These are phyloP conservation scores for Coccomyxa subellipsoidea DNA, from an alignment of 163 green algal species.

Conservation along the genomic window DNA sequence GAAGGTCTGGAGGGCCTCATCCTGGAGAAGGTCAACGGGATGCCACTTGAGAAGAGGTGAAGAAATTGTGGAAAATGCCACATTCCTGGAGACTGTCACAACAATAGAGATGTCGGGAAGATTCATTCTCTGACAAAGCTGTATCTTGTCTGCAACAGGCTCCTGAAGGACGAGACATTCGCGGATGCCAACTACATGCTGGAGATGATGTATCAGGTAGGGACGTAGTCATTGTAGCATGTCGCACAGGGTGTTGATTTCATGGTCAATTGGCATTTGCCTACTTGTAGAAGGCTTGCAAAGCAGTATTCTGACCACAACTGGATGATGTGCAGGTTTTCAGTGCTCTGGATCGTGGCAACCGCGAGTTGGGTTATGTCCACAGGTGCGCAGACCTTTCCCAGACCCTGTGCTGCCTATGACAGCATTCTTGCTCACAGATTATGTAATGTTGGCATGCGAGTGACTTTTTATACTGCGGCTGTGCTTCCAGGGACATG, in stretches of 20 bases:
- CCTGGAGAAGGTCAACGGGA: slow-evolving; percentile 29
- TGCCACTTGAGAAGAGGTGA: slow-evolving; percentile 18
- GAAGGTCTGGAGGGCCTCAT: slow-evolving; percentile 19
- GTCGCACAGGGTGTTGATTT: too few species aligned
- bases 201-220: slow-evolving; percentile 20
- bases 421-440: too few species aligned
- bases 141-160: background rate
- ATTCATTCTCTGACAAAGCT: too few species aligned
- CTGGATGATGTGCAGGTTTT: slow-evolving; percentile 13
- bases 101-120: too few species aligned
- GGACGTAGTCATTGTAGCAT: too few species aligned
- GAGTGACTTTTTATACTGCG: too few species aligned
- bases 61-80: background rate
- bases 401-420: too few species aligned
- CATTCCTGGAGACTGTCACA: too few species aligned
- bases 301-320: background rate
- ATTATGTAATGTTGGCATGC: too few species aligned
- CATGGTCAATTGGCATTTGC: too few species aligned
- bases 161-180: slow-evolving; percentile 16
- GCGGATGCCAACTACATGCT: slow-evolving; percentile 19
- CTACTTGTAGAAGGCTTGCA: too few species aligned
- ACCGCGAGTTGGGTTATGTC: slow-evolving; percentile 18
- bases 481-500: slow-evolving; percentile 16
- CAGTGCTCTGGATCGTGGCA: slow-evolving; percentile 13
- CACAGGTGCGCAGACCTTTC: slow-evolving; percentile 15